Evolutionary conservation across 2,329 filamentous ascomycete genomes (phyloP).

Genomic region (Phyllosticta citriasiana): DNA sequence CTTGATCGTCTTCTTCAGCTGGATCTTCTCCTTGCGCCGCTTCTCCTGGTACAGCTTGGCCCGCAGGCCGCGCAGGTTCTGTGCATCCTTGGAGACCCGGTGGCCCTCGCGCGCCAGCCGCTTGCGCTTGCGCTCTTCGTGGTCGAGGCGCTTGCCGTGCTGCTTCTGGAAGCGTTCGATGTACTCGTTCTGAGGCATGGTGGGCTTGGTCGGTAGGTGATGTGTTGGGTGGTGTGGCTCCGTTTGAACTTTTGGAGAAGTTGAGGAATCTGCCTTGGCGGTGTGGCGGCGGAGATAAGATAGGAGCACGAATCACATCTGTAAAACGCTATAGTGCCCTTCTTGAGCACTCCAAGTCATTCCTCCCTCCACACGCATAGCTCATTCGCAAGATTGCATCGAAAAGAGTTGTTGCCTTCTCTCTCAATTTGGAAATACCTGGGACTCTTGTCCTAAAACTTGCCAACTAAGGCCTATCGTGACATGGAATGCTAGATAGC

Average conservation of each 20-base stretch:
- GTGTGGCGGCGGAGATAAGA: background rate
- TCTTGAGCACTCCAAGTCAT: no score
- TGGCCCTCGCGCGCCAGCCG: constrained; percentile 79
- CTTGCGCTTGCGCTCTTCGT: constrained; percentile 86
- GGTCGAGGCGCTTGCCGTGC: constrained; percentile 52
- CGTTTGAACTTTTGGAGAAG: background rate
- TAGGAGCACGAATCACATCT: background rate
- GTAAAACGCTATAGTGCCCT: no score
- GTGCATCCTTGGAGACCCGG: constrained; percentile 77
- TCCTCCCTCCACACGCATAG: no score
- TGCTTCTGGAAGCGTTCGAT: constrained; percentile 64
- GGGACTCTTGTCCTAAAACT: no score
- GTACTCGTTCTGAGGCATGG: constrained; percentile 70
- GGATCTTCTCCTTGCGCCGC: constrained; percentile 78
- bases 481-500: no score
- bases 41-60: constrained; percentile 93
- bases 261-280: background rate
- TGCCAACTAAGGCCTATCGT: no score
- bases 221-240: background rate
- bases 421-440: no score
- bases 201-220: background rate
- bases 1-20: constrained; percentile 50
- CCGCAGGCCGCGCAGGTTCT: constrained; percentile 82
- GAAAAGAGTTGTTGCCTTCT: no score
- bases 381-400: no score